Evolutionary conservation across 1,139 yeast genomes (phyloP).

Genomic region (Suzukiozyma palmioleophila): DNA sequence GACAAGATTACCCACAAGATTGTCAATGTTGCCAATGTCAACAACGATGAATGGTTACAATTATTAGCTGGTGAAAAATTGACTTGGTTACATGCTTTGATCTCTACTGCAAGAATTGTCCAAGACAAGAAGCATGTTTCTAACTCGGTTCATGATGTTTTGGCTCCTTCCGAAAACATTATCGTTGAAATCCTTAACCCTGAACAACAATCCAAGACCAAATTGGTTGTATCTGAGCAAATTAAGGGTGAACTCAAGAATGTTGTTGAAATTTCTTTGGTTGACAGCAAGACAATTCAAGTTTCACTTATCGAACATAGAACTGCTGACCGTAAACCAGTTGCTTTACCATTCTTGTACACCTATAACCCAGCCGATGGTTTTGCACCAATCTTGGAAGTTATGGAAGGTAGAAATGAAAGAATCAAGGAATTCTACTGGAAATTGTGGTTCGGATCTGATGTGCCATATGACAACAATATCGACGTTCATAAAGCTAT

Average conservation of each 20-base stretch:
- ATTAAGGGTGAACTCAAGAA: constrained; percentile 69
- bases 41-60: constrained; percentile 64
- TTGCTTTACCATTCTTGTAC: constrained; percentile 73
- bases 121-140: constrained; percentile 77
- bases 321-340: constrained; percentile 72
- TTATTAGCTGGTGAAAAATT: constrained; percentile 74
- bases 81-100: constrained; percentile 90
- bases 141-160: constrained; percentile 76
- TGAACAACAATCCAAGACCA: constrained; percentile 49
- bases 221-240: constrained; percentile 62
- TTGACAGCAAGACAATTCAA: constrained; percentile 49
- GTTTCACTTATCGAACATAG: constrained; percentile 83
- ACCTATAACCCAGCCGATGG: constrained; percentile 81
- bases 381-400: constrained; percentile 89
- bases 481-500: constrained; percentile 68
- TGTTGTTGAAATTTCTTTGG: constrained; percentile 60
- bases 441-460: constrained; percentile 90
- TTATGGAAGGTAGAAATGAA: constrained; percentile 84
- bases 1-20: constrained; percentile 32
- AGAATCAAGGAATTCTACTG: constrained; percentile 96
- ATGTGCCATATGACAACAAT: constrained; percentile 52
- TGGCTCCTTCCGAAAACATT: constrained; percentile 67
- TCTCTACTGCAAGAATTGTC: constrained; percentile 73
- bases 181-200: constrained; percentile 60
- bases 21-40: constrained; percentile 45